phyloP scores from a whole-genome alignment of 345 rosid genomes.

The Euphorbia lathyris region DNA sequence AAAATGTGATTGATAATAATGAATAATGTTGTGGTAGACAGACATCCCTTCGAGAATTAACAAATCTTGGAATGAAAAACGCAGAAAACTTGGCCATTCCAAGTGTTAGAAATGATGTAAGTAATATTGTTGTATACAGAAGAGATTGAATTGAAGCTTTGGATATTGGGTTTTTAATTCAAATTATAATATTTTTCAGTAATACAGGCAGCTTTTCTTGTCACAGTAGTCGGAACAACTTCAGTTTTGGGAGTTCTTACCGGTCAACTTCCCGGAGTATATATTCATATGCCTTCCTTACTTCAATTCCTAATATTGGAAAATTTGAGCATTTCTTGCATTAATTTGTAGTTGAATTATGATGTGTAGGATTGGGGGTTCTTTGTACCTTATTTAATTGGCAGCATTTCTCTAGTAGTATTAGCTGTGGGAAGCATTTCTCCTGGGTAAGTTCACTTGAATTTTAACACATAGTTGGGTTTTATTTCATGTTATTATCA shows the following conservation, averaged over 20 bases:
- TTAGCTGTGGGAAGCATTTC: constrained; percentile 83
- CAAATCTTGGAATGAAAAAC: constrained; percentile 72
- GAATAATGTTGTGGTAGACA: constrained; percentile 19
- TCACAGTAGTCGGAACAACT: constrained; percentile 85
- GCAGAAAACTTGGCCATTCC: constrained; percentile 95
- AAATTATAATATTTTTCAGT: constrained; percentile 37
- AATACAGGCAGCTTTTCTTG: constrained; percentile 91
- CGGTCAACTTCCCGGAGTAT: constrained; percentile 95
- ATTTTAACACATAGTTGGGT: too few species aligned
- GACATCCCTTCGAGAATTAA: constrained; percentile 86
- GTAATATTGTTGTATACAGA: constrained; percentile 12
- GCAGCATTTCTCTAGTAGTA: constrained; percentile 85
- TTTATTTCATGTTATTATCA: too few species aligned
- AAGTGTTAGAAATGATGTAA: constrained; percentile 89
- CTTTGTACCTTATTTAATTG: constrained; percentile 85
- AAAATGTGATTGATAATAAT: not conserved
- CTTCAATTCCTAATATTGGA: not conserved
- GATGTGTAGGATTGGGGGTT: constrained; percentile 91
- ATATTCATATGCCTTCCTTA: not conserved
- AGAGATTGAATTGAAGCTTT: not conserved
- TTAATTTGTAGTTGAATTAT: not conserved
- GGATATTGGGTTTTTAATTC: constrained; percentile 8
- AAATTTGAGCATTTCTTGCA: not conserved
- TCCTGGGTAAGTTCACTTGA: constrained; percentile 57
- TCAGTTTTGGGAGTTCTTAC: constrained; percentile 77